Base-by-base conservation (phyloP, 306 rosid genomes). In the Gynostemma pentaphyllum region DNA sequence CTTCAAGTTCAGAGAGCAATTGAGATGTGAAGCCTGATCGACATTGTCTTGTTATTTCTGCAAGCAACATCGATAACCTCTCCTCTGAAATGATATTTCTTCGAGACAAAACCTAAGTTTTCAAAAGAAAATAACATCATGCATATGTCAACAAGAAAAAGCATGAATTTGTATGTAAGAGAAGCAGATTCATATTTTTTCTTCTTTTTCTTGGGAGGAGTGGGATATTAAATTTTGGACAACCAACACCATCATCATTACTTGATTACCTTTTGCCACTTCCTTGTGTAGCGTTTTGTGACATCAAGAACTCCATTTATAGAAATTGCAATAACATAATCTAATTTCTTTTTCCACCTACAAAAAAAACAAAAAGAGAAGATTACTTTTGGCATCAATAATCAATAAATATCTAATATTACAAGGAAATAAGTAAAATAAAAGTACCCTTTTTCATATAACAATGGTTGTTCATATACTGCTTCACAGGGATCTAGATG, bases 401-500 rank as follows among this genome's bases (percentile, higher is more conserved):
- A n/a, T 46, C 65, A 72, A 47, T 18, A 55, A 62, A 73, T 26
- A 30, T 53, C 15, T 39, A 8, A 4, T 62, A 26, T 14, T 44
- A 18, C 14, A 64, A 69, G 37, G 40, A 72, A 59, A 26, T 62
- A 4, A 41, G 45, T 64, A 68, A 21, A 23, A 23, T 26, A 24
- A 68, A 69, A 30, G 68, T 88, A 88, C 98, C 98, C 96, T 64
- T 78, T 86, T 76, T 92, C 98, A 74, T 92, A 92, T 81, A 92
- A 81, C 70, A 88, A 75, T 45, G 98, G 98, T 66, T 59, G 81
- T 76, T 92, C 96, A 75, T 79, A 86, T 62, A 83, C 80, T 77
- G 81, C 88, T 67, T 88, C 98, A 71, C 98, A 88, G 14, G 96
- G 95, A 69, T 92, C 98, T 45, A 92, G 95, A 84, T 92, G 98